These are phyloP conservation scores for Cynara cardunculus DNA, from an alignment of 129 eudicot genomes.

Conservation along the genomic window DNA sequence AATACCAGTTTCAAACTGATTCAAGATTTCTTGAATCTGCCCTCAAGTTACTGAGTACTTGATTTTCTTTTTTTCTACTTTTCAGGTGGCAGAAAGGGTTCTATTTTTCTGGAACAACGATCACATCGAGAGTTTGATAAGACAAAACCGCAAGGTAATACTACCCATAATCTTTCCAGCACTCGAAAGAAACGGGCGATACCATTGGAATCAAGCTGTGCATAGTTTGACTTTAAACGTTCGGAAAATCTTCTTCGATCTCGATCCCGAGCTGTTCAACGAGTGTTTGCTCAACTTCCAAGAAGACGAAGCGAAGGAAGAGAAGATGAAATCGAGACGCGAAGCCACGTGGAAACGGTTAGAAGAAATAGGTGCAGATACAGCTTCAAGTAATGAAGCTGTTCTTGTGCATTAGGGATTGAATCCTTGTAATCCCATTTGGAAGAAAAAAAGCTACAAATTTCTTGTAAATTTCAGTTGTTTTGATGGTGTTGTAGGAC, in stretches of 20 bases:
- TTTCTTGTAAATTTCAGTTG: slow-evolving; percentile 33
- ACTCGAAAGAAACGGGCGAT: slow-evolving; percentile 62
- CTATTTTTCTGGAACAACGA: slow-evolving; percentile 91
- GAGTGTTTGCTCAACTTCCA: slow-evolving; percentile 72
- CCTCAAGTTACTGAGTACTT: not conserved
- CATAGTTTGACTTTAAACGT: slow-evolving; percentile 72
- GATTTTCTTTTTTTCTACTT: not conserved
- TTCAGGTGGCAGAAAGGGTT: slow-evolving; percentile 88
- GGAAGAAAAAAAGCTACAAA: slow-evolving; percentile 14
- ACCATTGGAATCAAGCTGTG: slow-evolving; percentile 92
- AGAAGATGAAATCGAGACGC: slow-evolving; percentile 52
- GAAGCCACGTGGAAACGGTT: slow-evolving; percentile 72
- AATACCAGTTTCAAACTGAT: not conserved
- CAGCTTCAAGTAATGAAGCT: slow-evolving; percentile 52
- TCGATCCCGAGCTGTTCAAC: slow-evolving; percentile 71
- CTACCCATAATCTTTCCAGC: slow-evolving; percentile 90
- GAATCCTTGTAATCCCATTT: slow-evolving; percentile 18
- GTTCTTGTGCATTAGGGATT: slow-evolving; percentile 49
- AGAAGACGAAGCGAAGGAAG: slow-evolving; percentile 68
- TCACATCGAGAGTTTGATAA: slow-evolving; percentile 76
- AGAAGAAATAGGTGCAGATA: slow-evolving; percentile 54
- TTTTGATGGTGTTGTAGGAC: slow-evolving; percentile 35
- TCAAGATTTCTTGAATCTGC: not conserved
- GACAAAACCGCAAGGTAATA: slow-evolving; percentile 78
- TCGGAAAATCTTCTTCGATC: slow-evolving; percentile 72